These are phyloP conservation scores for Gaeumannomyces tritici DNA, from an alignment of 2,329 filamentous ascomycete species.

Conservation along the genomic window DNA sequence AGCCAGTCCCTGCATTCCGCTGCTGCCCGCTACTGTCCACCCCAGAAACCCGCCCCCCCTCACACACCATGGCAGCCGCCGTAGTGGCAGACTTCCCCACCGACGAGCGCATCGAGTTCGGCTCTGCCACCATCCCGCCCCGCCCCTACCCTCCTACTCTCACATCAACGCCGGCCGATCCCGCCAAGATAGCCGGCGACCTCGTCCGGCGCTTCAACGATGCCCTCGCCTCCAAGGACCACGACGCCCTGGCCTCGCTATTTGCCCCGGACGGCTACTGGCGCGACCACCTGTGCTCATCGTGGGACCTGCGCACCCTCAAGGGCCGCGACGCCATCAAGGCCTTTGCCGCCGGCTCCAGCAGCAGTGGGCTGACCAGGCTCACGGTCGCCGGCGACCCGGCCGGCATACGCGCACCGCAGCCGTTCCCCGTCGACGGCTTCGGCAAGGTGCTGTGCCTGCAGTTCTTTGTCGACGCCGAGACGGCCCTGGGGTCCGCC, in stretches of 20 bases:
- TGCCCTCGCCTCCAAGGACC: conserved; percentile 24
- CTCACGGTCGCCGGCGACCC: conserved; percentile 33
- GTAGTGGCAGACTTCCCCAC: conserved; percentile 1
- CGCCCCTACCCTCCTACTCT: conserved; percentile 29
- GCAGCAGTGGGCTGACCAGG: conserved; percentile 27
- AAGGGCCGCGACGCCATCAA: conserved; percentile 30
- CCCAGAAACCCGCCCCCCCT: too few relatives aligned
- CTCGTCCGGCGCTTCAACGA: conserved; percentile 31
- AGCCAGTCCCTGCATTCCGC: too few relatives aligned
- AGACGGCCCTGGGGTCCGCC: conserved; percentile 44
- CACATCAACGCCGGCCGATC: conserved; percentile 20
- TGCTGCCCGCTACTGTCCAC: not conserved
- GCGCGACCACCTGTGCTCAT: conserved; percentile 47
- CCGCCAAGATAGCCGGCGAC: conserved; percentile 24
- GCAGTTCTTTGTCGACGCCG: conserved; percentile 44
- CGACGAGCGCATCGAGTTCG: conserved; percentile 23
- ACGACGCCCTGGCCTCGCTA: conserved; percentile 22
- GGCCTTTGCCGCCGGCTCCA: conserved; percentile 26
- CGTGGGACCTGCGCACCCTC: conserved; percentile 45
- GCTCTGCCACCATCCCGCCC: conserved; percentile 43
- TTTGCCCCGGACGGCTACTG: conserved; percentile 41
- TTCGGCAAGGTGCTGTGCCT: conserved; percentile 40
- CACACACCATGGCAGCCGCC: not conserved
- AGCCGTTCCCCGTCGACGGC: conserved; percentile 35
- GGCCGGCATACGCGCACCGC: conserved; percentile 32